Percentiles rank a stretch among this genome's conserved stretches.
These are phyloP conservation scores for Penicillium digitatum DNA, from an alignment of 2,329 filamentous ascomycete genomes.

Conservation along the genomic window DNA sequence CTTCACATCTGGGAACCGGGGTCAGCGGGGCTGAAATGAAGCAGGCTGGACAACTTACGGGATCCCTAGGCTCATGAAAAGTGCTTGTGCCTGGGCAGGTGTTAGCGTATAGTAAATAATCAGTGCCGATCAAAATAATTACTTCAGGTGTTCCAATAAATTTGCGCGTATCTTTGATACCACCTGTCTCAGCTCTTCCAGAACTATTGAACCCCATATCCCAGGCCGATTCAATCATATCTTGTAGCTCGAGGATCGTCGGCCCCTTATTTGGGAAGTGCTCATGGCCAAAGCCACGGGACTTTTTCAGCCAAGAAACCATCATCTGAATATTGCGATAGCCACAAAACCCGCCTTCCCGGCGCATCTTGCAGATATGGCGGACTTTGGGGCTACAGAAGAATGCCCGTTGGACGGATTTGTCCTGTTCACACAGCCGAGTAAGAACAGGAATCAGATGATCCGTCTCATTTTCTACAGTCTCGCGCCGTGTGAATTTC, in stretches of 20 bases:
- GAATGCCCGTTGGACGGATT: conserved; percentile 65
- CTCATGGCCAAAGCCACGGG: conserved; percentile 54
- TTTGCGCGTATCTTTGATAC: conserved; percentile 82
- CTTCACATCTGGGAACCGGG: conserved; percentile 49
- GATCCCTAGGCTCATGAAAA: conserved; percentile 68
- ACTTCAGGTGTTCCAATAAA: conserved; percentile 94
- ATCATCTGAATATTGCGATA: conserved; percentile 96
- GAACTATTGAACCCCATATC: conserved; percentile 73
- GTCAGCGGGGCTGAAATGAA: conserved; percentile 8
- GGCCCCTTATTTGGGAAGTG: conserved; percentile 62
- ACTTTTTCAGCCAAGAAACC: conserved; percentile 68
- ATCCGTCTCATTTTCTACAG: conserved; percentile 46
- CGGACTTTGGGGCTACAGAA: conserved; percentile 71
- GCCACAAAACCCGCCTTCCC: conserved; percentile 87
- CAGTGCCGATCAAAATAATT: conserved; percentile 17
- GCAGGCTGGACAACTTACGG: conserved; percentile 46
- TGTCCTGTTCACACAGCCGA: conserved; percentile 62
- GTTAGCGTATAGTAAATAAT: conserved; percentile 7
- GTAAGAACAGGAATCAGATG: conserved; percentile 61
- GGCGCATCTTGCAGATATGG: conserved; percentile 77
- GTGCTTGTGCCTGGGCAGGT: conserved; percentile 63
- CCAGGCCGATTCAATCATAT: conserved; percentile 84
- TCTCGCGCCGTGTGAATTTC: conserved; percentile 40
- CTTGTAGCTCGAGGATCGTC: conserved; percentile 75
- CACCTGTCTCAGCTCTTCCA: conserved; percentile 76